Evolutionary conservation across 345 rosid genomes (phyloP).

Genomic region (Microthlaspi erraticum): DNA sequence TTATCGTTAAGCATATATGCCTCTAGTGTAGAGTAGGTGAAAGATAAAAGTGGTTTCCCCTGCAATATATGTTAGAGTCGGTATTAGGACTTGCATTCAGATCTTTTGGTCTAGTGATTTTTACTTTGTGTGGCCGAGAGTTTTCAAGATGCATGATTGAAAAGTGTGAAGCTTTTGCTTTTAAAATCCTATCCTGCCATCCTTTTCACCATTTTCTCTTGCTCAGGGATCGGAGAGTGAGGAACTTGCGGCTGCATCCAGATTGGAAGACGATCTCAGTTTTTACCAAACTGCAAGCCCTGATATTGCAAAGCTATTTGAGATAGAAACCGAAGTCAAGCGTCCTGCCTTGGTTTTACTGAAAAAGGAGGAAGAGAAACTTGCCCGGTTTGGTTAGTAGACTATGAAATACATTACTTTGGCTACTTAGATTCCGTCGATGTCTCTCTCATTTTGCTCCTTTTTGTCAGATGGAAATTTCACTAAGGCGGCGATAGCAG

Average conservation of each 20-base stretch:
- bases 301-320: slow-evolving; percentile 52
- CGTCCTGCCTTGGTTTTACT: slow-evolving; percentile 55
- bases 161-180: slow-evolving; percentile 25
- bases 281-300: slow-evolving; percentile 53
- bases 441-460: slow-evolving; percentile 33
- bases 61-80: slow-evolving; percentile 7
- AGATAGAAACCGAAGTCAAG: slow-evolving; percentile 40
- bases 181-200: slow-evolving; percentile 16
- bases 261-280: slow-evolving; percentile 47
- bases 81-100: not conserved
- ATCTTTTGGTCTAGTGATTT: slow-evolving; percentile 14
- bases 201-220: slow-evolving; percentile 25
- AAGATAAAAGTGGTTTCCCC: slow-evolving; percentile 7
- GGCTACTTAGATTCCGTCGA: slow-evolving; percentile 12
- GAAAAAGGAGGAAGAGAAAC: slow-evolving; percentile 42
- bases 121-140: slow-evolving; percentile 12
- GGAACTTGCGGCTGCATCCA: slow-evolving; percentile 53
- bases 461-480: slow-evolving; percentile 74
- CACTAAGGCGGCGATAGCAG: slow-evolving; percentile 70
- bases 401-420: slow-evolving; percentile 8
- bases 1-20: not conserved
- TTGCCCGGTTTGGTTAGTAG: slow-evolving; percentile 41
- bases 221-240: slow-evolving; percentile 50
- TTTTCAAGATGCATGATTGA: slow-evolving; percentile 19
- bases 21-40: slow-evolving; percentile 11